Conservation (phyloP, 2,329 filamentous ascomycete species). For the Curvularia lunata region DNA sequence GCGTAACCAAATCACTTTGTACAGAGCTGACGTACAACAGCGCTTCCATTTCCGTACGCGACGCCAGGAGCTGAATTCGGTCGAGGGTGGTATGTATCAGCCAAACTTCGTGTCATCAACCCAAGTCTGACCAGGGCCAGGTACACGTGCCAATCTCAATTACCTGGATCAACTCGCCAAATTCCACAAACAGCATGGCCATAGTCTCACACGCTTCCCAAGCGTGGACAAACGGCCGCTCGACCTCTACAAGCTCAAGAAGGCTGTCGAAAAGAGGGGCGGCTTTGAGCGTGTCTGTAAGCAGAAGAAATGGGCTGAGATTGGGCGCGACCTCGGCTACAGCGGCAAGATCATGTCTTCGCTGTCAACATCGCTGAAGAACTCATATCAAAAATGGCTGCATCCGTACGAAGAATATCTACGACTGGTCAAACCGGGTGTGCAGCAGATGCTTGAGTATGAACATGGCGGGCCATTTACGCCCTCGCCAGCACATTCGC, state of each 20-base stretch:
- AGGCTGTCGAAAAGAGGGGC: constrained; percentile 91
- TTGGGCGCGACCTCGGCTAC: constrained; percentile 93
- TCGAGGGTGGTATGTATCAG: constrained; percentile 84
- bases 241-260: constrained; percentile 94
- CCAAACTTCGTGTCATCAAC: neutral
- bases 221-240: constrained; percentile 98
- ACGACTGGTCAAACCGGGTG: constrained; percentile 85
- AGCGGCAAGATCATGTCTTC: constrained; percentile 99
- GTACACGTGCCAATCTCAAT: constrained; percentile 91
- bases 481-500: constrained; percentile 74
- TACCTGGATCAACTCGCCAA: constrained; percentile 95
- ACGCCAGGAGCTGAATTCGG: constrained; percentile 95
- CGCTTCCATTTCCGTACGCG: constrained; percentile 96
- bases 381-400: constrained; percentile 96
- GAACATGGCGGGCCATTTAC: constrained; percentile 93
- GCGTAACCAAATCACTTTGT: neutral
- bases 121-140: constrained; percentile 53
- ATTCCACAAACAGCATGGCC: constrained; percentile 96
- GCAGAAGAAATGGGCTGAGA: constrained; percentile 98
- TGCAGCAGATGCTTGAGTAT: constrained; percentile 93
- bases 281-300: constrained; percentile 98
- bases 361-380: constrained; percentile 94
- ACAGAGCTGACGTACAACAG: constrained; percentile 57
- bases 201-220: constrained; percentile 89
- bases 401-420: constrained; percentile 97